Evolutionary conservation across 1,139 yeast species (phyloP).

Genomic region (Magnusiomyces starmeri): DNA sequence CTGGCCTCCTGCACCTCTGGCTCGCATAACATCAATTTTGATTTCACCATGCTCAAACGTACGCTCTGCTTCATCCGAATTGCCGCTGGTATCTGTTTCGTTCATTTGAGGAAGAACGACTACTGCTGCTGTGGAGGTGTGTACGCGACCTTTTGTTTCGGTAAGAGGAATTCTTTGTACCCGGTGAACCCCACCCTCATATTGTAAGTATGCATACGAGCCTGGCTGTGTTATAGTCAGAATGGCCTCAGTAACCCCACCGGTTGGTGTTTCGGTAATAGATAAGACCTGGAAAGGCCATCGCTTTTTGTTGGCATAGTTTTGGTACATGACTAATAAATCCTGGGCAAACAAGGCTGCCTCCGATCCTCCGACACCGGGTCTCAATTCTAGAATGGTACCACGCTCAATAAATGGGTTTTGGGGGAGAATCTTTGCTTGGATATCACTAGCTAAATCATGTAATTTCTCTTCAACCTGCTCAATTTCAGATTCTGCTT

Average conservation of each 20-base stretch:
- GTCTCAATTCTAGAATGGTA: slow-evolving; percentile 76
- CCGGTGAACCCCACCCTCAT: slow-evolving; percentile 93
- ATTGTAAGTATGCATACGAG: slow-evolving; percentile 62
- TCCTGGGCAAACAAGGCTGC: slow-evolving; percentile 83
- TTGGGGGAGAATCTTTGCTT: slow-evolving; percentile 54
- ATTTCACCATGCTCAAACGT: slow-evolving; percentile 82
- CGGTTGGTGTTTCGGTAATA: slow-evolving; percentile 42
- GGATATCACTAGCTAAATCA: slow-evolving; percentile 40
- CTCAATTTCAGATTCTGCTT: slow-evolving; percentile 43
- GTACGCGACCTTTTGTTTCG: slow-evolving; percentile 88
- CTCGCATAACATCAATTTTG: slow-evolving; percentile 89
- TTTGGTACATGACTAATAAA: slow-evolving; percentile 70
- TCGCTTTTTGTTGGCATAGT: slow-evolving; percentile 53
- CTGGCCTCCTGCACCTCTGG: slow-evolving; percentile 98
- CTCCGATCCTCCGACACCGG: slow-evolving; percentile 96
- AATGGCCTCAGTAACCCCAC: slow-evolving; percentile 74
- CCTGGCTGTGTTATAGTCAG: slow-evolving; percentile 69
- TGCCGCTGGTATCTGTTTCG: slow-evolving; percentile 43
- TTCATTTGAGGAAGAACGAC: slow-evolving; percentile 81
- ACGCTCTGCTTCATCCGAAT: slow-evolving; percentile 58
- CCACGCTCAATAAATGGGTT: slow-evolving; percentile 71
- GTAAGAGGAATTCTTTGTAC: slow-evolving; percentile 93
- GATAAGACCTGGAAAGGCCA: slow-evolving; percentile 67
- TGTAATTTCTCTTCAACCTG: slow-evolving; percentile 28
- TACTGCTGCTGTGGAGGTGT: slow-evolving; percentile 94